Conservation (phyloP, 345 rosid genomes). For the Corchorus olitorius region DNA sequence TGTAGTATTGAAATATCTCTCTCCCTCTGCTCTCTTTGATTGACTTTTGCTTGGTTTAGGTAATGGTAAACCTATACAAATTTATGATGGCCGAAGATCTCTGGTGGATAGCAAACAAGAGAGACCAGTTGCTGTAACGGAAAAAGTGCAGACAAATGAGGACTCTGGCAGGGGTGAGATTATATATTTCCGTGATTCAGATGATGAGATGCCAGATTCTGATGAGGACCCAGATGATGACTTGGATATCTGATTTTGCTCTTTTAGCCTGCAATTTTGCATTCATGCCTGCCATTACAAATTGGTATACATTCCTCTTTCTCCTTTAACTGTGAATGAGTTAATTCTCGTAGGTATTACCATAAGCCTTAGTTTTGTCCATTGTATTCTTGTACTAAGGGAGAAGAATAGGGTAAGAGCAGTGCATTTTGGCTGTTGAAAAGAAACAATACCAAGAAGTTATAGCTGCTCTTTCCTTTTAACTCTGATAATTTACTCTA, state of each 20-base stretch:
- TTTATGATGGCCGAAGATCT: slow-evolving; percentile 82
- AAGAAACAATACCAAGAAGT: not conserved
- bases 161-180: slow-evolving; percentile 62
- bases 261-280: not conserved
- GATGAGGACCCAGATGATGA: slow-evolving; percentile 99
- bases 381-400: not conserved
- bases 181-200: slow-evolving; percentile 89
- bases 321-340: not conserved
- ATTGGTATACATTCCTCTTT: not conserved
- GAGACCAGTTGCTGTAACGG: slow-evolving; percentile 30
- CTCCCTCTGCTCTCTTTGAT: not conserved
- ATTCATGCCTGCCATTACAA: not conserved
- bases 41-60: slow-evolving; percentile 42
- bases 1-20: not conserved
- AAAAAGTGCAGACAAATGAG: slow-evolving; percentile 33
- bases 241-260: slow-evolving; percentile 62
- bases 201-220: slow-evolving; percentile 93
- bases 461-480: not conserved
- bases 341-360: not conserved
- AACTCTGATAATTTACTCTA: not conserved
- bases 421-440: not conserved
- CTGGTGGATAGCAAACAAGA: slow-evolving; percentile 40
- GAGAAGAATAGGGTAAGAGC: not conserved
- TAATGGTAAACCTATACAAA: slow-evolving; percentile 67
- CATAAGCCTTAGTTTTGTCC: not conserved